Percentiles rank a stretch among this genome's conserved stretches.
phyloP scores from a whole-genome alignment of 1,139 yeast species.

The Zygosaccharomyces sapae region DNA sequence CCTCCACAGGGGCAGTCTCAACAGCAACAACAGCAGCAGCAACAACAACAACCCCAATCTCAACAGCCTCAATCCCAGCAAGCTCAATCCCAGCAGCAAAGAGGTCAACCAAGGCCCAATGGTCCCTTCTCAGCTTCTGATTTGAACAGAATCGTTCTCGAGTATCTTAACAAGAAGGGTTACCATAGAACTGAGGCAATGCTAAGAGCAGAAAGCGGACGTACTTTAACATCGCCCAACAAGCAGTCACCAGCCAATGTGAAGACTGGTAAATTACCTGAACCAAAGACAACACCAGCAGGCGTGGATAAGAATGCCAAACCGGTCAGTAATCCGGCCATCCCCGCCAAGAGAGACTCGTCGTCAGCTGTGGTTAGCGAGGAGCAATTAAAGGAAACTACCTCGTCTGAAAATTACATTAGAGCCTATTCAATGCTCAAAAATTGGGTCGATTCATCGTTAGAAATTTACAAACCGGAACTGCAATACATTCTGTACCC shows the following conservation, averaged over 20 bases:
- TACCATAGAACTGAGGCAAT: conserved; percentile 91
- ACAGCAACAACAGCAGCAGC: conserved; percentile 2
- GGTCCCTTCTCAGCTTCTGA: conserved; percentile 62
- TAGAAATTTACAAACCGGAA: conserved; percentile 90
- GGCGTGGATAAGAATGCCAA: conserved; percentile 30
- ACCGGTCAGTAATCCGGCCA: conserved; percentile 41
- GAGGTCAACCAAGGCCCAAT: conserved; percentile 13
- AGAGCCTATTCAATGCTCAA: conserved; percentile 77
- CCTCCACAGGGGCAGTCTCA: conserved; percentile 11
- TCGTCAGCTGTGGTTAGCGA: conserved; percentile 36
- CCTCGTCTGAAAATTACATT: conserved; percentile 66
- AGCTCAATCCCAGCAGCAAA: conserved; percentile 5
- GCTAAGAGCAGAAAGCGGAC: conserved; percentile 81
- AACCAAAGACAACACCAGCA: conserved; percentile 37
- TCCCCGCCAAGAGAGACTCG: conserved; percentile 39
- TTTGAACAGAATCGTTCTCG: conserved; percentile 83
- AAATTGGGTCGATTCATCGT: conserved; percentile 86
- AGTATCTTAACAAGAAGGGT: conserved; percentile 88
- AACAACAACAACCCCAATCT: conserved; percentile 10
- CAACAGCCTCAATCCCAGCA: conserved; percentile 10
- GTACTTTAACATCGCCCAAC: conserved; percentile 55
- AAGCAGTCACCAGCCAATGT: conserved; percentile 39
- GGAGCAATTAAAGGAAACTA: conserved; percentile 23
- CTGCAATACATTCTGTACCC: conserved; percentile 81
- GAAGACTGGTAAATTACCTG: conserved; percentile 29